Percentiles rank a stretch among this genome's conserved stretches.
Evolutionary conservation across 352 stramenopile species (phyloP).

Genomic region (Phytophthora boehmeriae): DNA sequence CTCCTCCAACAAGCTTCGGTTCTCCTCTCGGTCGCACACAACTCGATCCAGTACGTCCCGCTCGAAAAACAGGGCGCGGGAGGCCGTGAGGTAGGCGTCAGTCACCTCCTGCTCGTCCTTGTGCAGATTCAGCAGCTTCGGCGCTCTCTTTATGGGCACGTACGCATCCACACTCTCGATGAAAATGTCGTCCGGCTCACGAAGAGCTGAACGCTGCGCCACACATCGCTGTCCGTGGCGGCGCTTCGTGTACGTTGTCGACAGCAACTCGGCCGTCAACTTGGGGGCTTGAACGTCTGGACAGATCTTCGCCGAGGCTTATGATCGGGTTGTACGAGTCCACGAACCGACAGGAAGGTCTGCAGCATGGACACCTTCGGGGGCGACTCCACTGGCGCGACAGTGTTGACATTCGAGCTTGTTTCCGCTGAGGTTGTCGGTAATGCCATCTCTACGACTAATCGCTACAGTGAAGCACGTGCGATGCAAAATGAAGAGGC

Average conservation of each 20-base stretch:
- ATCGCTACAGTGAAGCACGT: no score
- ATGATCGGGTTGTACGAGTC: constrained; percentile 10
- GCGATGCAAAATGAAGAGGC: constrained; percentile 1
- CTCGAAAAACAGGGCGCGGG: constrained; percentile 51
- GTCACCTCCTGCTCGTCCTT: constrained; percentile 44
- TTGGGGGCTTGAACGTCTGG: constrained; percentile 5
- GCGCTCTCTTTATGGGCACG: constrained; percentile 45
- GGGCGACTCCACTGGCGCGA: neutral
- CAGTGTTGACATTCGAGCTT: neutral
- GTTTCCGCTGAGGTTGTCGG: constrained; percentile 5
- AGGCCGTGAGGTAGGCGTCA: constrained; percentile 42
- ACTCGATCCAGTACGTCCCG: constrained; percentile 55
- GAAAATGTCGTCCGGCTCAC: constrained; percentile 42
- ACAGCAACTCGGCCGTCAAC: constrained; percentile 22
- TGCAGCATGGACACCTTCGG: constrained; percentile 20
- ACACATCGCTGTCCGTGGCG: constrained; percentile 33
- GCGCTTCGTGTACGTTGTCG: constrained; percentile 51
- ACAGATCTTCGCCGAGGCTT: neutral
- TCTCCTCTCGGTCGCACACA: constrained; percentile 55
- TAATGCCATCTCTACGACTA: neutral
- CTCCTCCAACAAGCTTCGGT: constrained; percentile 44
- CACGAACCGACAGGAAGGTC: constrained; percentile 19
- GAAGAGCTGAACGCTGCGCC: constrained; percentile 39
- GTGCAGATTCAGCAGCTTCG: constrained; percentile 54
- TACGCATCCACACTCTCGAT: constrained; percentile 56